Percentiles rank a stretch among this genome's conserved stretches.
Conservation (phyloP, 352 stramenopile genomes). For the Globisporangium camurandrum region DNA sequence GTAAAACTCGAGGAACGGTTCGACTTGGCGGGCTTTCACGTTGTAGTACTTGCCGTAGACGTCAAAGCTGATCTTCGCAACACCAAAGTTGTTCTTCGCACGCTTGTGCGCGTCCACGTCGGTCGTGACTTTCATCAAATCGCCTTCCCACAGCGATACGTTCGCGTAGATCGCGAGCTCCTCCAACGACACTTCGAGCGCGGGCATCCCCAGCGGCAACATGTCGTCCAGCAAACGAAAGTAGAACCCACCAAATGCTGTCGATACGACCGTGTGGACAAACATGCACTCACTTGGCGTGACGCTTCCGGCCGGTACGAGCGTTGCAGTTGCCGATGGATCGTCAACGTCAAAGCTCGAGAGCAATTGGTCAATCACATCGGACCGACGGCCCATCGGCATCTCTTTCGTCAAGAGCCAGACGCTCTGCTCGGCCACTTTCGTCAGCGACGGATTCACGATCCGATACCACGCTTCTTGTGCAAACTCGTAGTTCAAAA, state of each 20-base stretch:
- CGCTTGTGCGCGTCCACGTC: conserved; percentile 37
- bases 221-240: conserved; percentile 81
- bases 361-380: conserved; percentile 71
- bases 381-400: conserved; percentile 61
- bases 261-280: conserved; percentile 70
- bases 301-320: neutral
- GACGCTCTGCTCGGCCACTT: conserved; percentile 49
- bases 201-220: conserved; percentile 57
- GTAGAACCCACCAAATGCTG: conserved; percentile 84
- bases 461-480: conserved; percentile 80
- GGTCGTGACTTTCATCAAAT: conserved; percentile 12
- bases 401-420: conserved; percentile 82
- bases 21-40: conserved; percentile 52
- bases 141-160: conserved; percentile 63
- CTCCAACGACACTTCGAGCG: conserved; percentile 73
- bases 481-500: conserved; percentile 84
- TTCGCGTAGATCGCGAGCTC: conserved; percentile 72
- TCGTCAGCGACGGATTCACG: conserved; percentile 67
- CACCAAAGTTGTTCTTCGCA: conserved; percentile 56
- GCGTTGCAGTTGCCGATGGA: conserved; percentile 7
- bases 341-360: conserved; percentile 67
- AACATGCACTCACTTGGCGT: conserved; percentile 43
- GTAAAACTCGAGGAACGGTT: conserved; percentile 86
- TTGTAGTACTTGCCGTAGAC: conserved; percentile 89
- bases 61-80: conserved; percentile 71